Base-by-base conservation (phyloP, 306 rosid genomes). In the Ormosia emarginata region DNA sequence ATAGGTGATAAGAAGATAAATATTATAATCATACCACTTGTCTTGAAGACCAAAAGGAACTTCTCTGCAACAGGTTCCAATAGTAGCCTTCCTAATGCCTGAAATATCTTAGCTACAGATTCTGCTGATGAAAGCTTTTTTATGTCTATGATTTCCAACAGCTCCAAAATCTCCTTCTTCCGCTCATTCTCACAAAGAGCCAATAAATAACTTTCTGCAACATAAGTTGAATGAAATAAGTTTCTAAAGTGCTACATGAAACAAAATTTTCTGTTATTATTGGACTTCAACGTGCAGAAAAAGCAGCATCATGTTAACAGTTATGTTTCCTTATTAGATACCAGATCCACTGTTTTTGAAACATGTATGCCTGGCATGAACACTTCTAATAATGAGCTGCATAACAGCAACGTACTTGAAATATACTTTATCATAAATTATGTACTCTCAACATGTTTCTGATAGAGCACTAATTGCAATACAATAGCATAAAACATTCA, bases 181-280 rank as follows among this genome's bases (percentile, higher is more conserved):
- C 90, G 82, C 61, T 87, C 91, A 75, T 93, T 81, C 84, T 93
- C 97, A 86, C 91, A 92, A 69, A 92, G 96, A 40, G 97, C 99
- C 88, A 88, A 75, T 82, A 95, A 81, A 85, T 88, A 93, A 72
- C 71, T 87, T 82, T 90, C 99, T 95, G 92, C 91, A 89, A 82
- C 81, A 87, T 18, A 47, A 50, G 78, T 80, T 80, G 15, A 80
- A 83, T 47, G 63, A 50, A 57, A 77, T 58, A 63, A 84, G 69
- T 36, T 49, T 62, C 61, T 50, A 46, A 49, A 37, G 62, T 77
- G 63, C 72, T 58, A 86, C 61, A 46, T 11, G 67, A 84, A 87
- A 75, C 63, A 75, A 33, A 49, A 69, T 46, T 62, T 58, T 67
- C 29, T 63, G 58, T 62, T 41, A 52, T 29, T 75, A 40, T 49